Percentiles rank a stretch among this genome's conserved stretches.
Evolutionary conservation across 352 stramenopile genomes (phyloP).

Genomic region (Saprolegnia diclina): DNA sequence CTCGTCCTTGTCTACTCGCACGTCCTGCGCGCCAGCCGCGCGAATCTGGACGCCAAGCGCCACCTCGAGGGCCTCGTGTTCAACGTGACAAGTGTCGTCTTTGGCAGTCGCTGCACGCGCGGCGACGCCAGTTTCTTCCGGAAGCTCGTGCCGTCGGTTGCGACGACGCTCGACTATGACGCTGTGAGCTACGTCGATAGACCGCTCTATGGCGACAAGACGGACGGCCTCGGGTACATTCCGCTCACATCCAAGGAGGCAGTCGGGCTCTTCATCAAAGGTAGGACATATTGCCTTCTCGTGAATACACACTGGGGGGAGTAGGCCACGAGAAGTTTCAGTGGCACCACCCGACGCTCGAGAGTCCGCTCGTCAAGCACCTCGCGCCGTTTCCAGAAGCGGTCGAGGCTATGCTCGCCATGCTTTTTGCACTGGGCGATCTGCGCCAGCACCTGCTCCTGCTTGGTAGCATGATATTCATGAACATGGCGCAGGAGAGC

Average conservation of each 20-base stretch:
- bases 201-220: slow-evolving; percentile 42
- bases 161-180: slow-evolving; percentile 40
- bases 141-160: slow-evolving; percentile 19
- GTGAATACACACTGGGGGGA: neutral
- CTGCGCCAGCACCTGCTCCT: slow-evolving; percentile 12
- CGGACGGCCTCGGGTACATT: slow-evolving; percentile 40
- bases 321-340: slow-evolving; percentile 55
- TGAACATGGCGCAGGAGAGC: neutral
- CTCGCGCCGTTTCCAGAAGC: slow-evolving; percentile 18
- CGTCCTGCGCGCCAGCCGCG: neutral
- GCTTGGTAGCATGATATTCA: neutral
- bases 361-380: slow-evolving; percentile 6
- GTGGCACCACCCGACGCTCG: slow-evolving; percentile 44
- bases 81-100: neutral
- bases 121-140: neutral
- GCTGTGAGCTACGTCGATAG: neutral
- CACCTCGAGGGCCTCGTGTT: neutral
- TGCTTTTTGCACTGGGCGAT: slow-evolving; percentile 10
- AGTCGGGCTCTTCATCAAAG: slow-evolving; percentile 36
- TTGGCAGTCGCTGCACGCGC: neutral
- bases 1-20: slow-evolving; percentile 10
- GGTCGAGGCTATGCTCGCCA: neutral
- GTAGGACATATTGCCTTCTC: neutral
- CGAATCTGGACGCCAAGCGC: slow-evolving; percentile 13
- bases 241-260: slow-evolving; percentile 32